phyloP scores from a whole-genome alignment of 805 yeast species.

The Barnettozyma populi region DNA sequence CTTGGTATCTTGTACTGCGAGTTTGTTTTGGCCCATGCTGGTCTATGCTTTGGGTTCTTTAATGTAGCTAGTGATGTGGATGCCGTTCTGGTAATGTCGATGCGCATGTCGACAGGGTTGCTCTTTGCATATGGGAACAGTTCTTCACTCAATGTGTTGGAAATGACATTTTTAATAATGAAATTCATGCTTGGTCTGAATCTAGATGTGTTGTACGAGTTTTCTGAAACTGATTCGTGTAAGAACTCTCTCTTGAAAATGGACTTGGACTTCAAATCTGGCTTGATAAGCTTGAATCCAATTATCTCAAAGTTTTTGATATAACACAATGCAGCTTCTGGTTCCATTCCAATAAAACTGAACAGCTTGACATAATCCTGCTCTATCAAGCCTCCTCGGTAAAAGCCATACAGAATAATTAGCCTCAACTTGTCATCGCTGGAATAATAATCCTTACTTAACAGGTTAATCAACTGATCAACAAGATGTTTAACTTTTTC shows the following conservation, averaged over 20 bases:
- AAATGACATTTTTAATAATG: constrained; percentile 46
- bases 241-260: constrained; percentile 41
- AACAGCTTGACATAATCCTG: constrained; percentile 68
- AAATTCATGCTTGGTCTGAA: constrained; percentile 65
- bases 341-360: constrained; percentile 43
- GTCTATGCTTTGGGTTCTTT: constrained; percentile 66
- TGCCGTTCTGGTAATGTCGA: constrained; percentile 26
- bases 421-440: constrained; percentile 69
- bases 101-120: constrained; percentile 51
- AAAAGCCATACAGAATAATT: constrained; percentile 67
- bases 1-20: constrained; percentile 34
- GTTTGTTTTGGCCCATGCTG: constrained; percentile 64
- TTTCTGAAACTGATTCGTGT: constrained; percentile 44
- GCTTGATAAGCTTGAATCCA: constrained; percentile 52
- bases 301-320: constrained; percentile 52
- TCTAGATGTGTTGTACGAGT: constrained; percentile 56
- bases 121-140: constrained; percentile 72
- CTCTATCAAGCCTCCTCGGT: constrained; percentile 76
- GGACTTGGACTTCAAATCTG: constrained; percentile 35
- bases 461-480: constrained; percentile 51
- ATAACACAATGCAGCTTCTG: constrained; percentile 42
- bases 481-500: constrained; percentile 53
- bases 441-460: constrained; percentile 44
- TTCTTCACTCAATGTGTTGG: constrained; percentile 49
- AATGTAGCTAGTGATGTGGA: constrained; percentile 44